Conservation (phyloP, 225 moss, liverwort and hornwort genomes). For the Bryum argenteum region DNA sequence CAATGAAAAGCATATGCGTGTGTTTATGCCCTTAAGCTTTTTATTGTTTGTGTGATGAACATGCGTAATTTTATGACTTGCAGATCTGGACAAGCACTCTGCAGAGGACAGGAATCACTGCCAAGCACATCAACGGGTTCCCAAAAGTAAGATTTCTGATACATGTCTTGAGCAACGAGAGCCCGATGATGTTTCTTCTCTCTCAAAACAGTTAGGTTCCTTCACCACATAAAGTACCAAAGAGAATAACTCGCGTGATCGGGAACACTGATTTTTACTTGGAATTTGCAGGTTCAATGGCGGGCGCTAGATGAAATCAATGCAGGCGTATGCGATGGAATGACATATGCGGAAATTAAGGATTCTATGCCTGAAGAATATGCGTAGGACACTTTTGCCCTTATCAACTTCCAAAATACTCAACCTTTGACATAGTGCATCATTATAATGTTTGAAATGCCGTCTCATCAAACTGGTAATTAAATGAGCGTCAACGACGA, state of each 20-base stretch:
- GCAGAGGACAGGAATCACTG: constrained; percentile 64
- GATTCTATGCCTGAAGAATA: constrained; percentile 71
- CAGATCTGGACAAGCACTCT: constrained; percentile 86
- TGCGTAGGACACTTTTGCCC: constrained; percentile 32
- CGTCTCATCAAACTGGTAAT: background rate
- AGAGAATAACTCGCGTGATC: background rate
- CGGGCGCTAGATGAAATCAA: constrained; percentile 81
- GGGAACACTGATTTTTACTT: constrained; percentile 1
- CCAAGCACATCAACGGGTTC: constrained; percentile 59
- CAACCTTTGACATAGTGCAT: background rate
- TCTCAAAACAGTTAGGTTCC: background rate
- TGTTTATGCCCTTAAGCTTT: background rate
- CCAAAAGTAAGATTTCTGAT: constrained; percentile 56
- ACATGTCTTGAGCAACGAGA: background rate
- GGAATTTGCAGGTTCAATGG: constrained; percentile 66
- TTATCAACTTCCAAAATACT: background rate
- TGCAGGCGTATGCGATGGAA: constrained; percentile 82
- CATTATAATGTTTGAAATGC: background rate
- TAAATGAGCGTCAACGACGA: background rate
- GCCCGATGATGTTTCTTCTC: background rate
- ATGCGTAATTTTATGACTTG: background rate
- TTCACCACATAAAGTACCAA: background rate
- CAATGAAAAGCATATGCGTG: background rate
- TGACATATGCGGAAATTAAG: constrained; percentile 80
- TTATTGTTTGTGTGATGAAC: constrained; percentile 6